Evolutionary conservation across 176 grass and related monocot genomes (phyloP), one percentile per base, ranked within the genome.

Genomic region (Thinopyrum elongatum): DNA sequence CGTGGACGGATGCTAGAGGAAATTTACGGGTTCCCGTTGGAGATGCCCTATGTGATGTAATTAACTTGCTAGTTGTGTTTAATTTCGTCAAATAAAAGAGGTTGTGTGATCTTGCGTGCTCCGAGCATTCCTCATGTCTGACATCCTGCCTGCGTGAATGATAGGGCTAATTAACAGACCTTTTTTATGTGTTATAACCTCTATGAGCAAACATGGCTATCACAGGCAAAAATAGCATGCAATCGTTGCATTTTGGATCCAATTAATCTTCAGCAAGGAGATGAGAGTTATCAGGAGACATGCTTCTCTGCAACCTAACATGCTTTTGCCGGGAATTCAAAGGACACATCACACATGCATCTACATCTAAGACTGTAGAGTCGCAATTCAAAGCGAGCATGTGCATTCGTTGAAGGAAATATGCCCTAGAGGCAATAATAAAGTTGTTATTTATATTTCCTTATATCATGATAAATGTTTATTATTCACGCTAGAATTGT

Each of bases 291-390:
- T 44, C n/a, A 90, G 79, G 80, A 42, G 85, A 87, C 89, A 91
- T 91, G 80, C 77, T 76, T 87, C 85, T 80, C 85, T 81, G 76
- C 47, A 36, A 17, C 19, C 10, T 65, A 80, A 49, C 82, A 41
- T 79, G 80, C 26, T 9, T 49, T 74, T 90, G 89, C 84, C 44
- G 65, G 65, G 66, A 42, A 90, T 83, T 90, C 84, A 74, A 87
- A 64, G 21, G 89, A 81, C 81, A 84, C 33, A 72, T 46, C 41
- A 42, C 41, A 42, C 41, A 42, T 42, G 41, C 68, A 74, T 84
- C 70, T 76, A 33, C 85, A 76, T 76, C 85, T 77, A 80, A 61
- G 49, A 41, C 69, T 25, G 69, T 41, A 72, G 69, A 22, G 7
- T 53, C 49, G 16, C 55, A 6, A 42, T 83, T 78, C 55, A 70